These are phyloP conservation scores for Salix koriyanagi DNA, from an alignment of 345 rosid genomes.

Conservation along the genomic window DNA sequence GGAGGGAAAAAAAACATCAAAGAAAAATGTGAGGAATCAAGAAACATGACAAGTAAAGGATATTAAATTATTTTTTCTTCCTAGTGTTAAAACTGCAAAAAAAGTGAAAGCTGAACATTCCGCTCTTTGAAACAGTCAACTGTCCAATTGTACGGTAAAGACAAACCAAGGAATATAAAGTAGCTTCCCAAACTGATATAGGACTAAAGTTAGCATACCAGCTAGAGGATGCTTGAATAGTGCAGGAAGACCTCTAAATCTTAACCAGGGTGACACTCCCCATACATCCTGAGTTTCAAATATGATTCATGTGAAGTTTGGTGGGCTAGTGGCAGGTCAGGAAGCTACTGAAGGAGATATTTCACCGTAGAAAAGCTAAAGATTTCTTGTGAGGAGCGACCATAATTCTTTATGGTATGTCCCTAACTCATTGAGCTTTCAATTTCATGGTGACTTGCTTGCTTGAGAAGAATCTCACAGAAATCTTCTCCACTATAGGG, in stretches of 20 bases:
- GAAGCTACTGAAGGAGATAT: slow-evolving; percentile 71
- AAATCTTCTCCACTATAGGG: slow-evolving; percentile 7
- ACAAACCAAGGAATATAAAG: background rate
- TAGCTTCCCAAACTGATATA: background rate
- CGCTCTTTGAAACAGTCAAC: background rate
- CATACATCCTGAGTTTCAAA: slow-evolving; percentile 18
- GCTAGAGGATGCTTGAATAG: background rate
- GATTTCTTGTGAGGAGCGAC: slow-evolving; percentile 43
- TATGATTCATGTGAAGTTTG: slow-evolving; percentile 43
- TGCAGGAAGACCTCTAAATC: slow-evolving; percentile 7
- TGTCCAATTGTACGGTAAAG: background rate
- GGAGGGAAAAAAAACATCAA: background rate
- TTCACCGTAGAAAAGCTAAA: slow-evolving; percentile 45
- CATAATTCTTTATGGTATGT: slow-evolving; percentile 56
- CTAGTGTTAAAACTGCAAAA: background rate
- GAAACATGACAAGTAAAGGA: background rate
- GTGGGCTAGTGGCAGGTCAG: slow-evolving; percentile 76
- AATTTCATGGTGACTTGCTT: slow-evolving; percentile 16
- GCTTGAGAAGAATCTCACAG: slow-evolving; percentile 14
- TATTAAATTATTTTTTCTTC: background rate
- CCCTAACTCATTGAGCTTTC: slow-evolving; percentile 32
- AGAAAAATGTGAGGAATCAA: background rate
- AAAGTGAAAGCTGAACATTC: background rate
- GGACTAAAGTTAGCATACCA: background rate
- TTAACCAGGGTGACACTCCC: slow-evolving; percentile 13